These are phyloP conservation scores for Tetrahymena borealis DNA, from an alignment of 73 alveolate genomes.

Conservation along the genomic window DNA sequence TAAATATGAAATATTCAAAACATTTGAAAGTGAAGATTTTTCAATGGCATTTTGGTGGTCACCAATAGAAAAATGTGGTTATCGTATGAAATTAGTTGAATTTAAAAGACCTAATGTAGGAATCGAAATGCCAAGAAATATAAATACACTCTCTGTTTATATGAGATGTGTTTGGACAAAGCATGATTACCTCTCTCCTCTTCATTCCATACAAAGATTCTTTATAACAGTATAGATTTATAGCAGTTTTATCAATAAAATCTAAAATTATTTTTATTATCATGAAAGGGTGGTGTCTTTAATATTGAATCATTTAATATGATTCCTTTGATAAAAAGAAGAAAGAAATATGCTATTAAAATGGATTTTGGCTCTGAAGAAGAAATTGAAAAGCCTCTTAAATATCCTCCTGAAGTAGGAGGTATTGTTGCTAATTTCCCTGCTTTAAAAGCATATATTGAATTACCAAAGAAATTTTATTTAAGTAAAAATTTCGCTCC, in stretches of 20 bases:
- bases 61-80: not conserved
- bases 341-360: not conserved
- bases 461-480: not conserved
- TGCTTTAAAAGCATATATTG: not conserved
- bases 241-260: not conserved
- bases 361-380: not conserved
- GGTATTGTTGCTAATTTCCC: not conserved
- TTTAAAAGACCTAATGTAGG: not conserved
- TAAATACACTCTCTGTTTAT: not conserved
- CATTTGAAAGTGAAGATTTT: not conserved
- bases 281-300: not conserved
- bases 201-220: not conserved
- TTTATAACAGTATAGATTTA: not conserved
- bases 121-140: not conserved
- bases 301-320: not conserved
- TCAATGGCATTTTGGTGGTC: not conserved
- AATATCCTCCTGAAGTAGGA: slow-evolving; percentile 1
- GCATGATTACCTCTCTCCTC: not conserved
- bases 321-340: not conserved
- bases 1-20: not conserved
- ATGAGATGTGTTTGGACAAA: not conserved
- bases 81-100: not conserved
- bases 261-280: no score
- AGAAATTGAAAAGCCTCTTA: not conserved
- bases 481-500: not conserved